Conservation (phyloP, 768 basidiomycete species). For the Kwoniella europaea region DNA sequence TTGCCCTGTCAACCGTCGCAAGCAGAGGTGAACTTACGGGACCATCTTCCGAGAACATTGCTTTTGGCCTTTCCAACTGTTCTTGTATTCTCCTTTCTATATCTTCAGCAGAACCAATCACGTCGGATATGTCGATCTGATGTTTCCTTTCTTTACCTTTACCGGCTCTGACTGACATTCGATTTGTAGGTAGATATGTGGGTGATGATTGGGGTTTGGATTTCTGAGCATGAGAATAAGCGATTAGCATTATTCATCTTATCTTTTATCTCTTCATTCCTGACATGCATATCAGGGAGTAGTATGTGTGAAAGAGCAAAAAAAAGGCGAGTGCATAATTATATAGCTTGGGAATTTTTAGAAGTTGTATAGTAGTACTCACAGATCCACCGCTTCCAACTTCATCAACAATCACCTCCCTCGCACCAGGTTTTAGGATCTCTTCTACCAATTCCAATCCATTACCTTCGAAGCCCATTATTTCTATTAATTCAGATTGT, state of each 20-base stretch:
- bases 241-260: not conserved
- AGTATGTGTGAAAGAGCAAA: no score
- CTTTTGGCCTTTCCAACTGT: conserved; percentile 52
- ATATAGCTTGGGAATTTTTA: no score
- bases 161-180: conserved; percentile 34
- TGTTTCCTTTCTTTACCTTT: conserved; percentile 47
- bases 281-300: no score
- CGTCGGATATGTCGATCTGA: conserved; percentile 38
- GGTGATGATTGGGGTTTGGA: conserved; percentile 7
- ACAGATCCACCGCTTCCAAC: conserved; percentile 15
- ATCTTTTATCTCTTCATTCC: no score
- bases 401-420: conserved; percentile 57
- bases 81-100: conserved; percentile 54
- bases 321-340: no score
- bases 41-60: conserved; percentile 48
- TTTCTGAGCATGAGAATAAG: not conserved
- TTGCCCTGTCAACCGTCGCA: not conserved
- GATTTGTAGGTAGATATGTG: conserved; percentile 14
- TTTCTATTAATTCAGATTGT: conserved; percentile 75
- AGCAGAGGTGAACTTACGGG: conserved; percentile 26
- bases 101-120: conserved; percentile 51
- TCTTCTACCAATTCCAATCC: conserved; percentile 77
- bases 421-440: conserved; percentile 67
- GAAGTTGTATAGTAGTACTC: no score
- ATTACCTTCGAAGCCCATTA: conserved; percentile 74